A percentile compares a stretch with the other conserved stretches of the same genome.
These are phyloP conservation scores for Nigrospora oryzae DNA, from an alignment of 2,329 filamentous ascomycete species.

Conservation along the genomic window DNA sequence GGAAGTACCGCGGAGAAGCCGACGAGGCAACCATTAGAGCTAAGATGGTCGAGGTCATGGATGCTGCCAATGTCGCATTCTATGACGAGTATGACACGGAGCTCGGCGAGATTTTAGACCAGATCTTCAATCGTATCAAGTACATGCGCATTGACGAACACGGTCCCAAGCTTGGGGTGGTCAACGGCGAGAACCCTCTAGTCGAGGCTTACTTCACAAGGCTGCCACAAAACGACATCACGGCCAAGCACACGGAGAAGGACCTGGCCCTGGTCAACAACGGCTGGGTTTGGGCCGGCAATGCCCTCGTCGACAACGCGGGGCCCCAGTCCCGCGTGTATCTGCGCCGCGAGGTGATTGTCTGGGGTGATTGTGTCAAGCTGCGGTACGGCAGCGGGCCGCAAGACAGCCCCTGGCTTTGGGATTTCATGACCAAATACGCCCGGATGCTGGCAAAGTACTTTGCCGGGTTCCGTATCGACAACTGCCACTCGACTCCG, in stretches of 20 bases:
- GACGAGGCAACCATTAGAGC: slow-evolving; percentile 43
- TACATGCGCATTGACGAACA: slow-evolving; percentile 90
- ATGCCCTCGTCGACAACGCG: slow-evolving; percentile 88
- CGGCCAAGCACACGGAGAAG: slow-evolving; percentile 65
- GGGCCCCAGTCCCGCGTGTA: slow-evolving; percentile 88
- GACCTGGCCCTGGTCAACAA: slow-evolving; percentile 87
- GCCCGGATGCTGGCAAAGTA: slow-evolving; percentile 88
- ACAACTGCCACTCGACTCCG: slow-evolving; percentile 96
- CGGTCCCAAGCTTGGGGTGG: slow-evolving; percentile 76
- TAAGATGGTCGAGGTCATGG: slow-evolving; percentile 56
- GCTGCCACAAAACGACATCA: slow-evolving; percentile 69
- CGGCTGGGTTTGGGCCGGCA: slow-evolving; percentile 97
- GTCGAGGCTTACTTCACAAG: slow-evolving; percentile 95
- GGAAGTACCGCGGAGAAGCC: slow-evolving; percentile 52
- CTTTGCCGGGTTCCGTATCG: slow-evolving; percentile 91
- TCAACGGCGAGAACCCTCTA: slow-evolving; percentile 69
- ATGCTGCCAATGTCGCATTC: slow-evolving; percentile 78
- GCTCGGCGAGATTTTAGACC: slow-evolving; percentile 73
- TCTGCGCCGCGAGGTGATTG: slow-evolving; percentile 88
- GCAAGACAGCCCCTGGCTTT: slow-evolving; percentile 84
- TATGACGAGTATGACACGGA: slow-evolving; percentile 91
- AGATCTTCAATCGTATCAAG: slow-evolving; percentile 89
- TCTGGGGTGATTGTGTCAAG: slow-evolving; percentile 98
- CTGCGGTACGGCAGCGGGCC: slow-evolving; percentile 76
- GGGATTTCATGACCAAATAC: slow-evolving; percentile 93